Base-by-base conservation (phyloP, 2,329 filamentous ascomycete genomes). In the Aspergillus brunneoviolaceus region DNA sequence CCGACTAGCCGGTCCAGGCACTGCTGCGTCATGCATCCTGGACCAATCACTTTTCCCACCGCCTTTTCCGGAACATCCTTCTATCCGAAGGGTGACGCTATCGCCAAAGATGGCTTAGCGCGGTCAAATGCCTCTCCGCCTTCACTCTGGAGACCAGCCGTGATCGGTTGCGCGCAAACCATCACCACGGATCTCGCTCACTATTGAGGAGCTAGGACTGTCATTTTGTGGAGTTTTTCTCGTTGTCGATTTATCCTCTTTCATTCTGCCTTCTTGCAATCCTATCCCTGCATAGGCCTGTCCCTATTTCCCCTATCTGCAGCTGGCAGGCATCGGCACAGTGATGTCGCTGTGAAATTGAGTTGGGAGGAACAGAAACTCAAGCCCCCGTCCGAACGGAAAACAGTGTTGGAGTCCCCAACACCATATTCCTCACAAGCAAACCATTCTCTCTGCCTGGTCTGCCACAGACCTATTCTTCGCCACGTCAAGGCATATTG, bases 131-230 rank as follows among this genome's bases (percentile, higher is more conserved):
- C 69, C 71, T 67, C 65, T 69, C 67, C 67, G 67, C 67, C 67
- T 68, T 69, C 65, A 62, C 66, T 72, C 71, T 71, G 67, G 69
- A 61, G 64, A 60, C 63, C 68, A 72, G 66, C 72, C 69, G 71
- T 72, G 72, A 73, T 72, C 71, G 70, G 67, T 74, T 70, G 72
- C 72, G 73, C 73, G 73, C 73, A 75, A 71, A 73, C 70, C 65
- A 65, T 70, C 67, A 64, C 68, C 64, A 63, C 59, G 56, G 60
- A 12, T 57, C 56, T 57, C 55, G 60, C 55, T 63, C 62, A 59
- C 63, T 64, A 59, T 62, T 65, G 61, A 60, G 60, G 62, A 61
- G 52, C 59, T 62, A 50, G 19, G 39, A 45, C 39, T 45, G 39
- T 45, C 39, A 45, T 45, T 19, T 45, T 19, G 16, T 45, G 39